Evolutionary conservation across 1,284 basidiomycete genomes (phyloP), one percentile per base, ranked within the genome.

Genomic region (Moesziomyces parantarcticus): DNA sequence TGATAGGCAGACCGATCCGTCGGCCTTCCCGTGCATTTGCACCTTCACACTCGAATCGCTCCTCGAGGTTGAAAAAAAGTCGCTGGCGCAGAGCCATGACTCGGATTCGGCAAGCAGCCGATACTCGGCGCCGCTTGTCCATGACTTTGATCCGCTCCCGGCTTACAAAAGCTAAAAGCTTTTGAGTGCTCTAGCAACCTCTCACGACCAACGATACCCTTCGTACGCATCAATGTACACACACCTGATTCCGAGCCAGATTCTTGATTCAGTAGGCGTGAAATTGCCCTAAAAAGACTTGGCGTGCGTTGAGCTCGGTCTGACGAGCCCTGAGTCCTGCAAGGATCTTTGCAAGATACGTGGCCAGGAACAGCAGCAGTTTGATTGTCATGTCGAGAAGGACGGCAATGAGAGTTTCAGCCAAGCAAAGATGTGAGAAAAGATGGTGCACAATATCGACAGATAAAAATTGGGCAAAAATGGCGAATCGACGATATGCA

Each of bases 1-100:
- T 21, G 64, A 61, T 40, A 56, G 57, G 25, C 58, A 61, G 47
- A 44, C 50, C 26, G 65, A 61, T 26, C 57, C 52, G 0, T 43
- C 48, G 5, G 63, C 57, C n/a, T 55, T 47, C 16, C 58, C 65
- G 9, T 68, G 65, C 55, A 68, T 58, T 21, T 68, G 65, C 59
- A 68, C 50, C 10, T 54, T 53, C 36, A 46, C 55, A 11, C 45
- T 68, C n/a, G 58, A 68, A 13, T 34, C 29, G 8, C 43, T 68
- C n/a, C 48, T 61, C n/a, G 65, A 68, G 50, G 55, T 62, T 10
- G 65, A 68, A 43, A 57, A 54, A 29, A 49, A 54, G 22, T 41
- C 56, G 5, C 40, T 36, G 8, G 45, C 55, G 9, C 29, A 29
- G 29, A 29, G 29, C 9, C 29, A 29, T 29, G 29, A 29, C 29